phyloP scores from a whole-genome alignment of 352 stramenopile genomes.

The Aphanomyces stellatus region DNA sequence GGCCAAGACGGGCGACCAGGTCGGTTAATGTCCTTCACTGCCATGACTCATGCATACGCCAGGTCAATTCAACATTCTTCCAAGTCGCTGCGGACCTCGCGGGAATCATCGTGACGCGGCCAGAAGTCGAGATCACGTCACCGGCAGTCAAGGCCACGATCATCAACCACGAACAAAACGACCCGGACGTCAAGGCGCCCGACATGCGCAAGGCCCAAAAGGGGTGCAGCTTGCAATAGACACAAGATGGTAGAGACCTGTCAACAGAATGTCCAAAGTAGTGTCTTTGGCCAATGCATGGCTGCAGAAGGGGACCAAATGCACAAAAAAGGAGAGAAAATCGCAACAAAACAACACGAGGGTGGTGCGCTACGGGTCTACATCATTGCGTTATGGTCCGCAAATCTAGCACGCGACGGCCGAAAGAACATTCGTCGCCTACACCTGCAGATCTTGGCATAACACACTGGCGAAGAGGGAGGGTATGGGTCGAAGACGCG shows the following conservation, averaged over 20 bases:
- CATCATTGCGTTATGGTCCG: slow-evolving; percentile 16
- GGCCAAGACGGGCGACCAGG: slow-evolving; percentile 89
- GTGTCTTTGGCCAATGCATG: too few relatives aligned
- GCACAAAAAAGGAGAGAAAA: slow-evolving; percentile 8
- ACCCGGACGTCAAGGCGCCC: slow-evolving; percentile 77
- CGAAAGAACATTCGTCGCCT: neutral
- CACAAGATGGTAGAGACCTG: slow-evolving; percentile 3
- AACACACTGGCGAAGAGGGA: neutral
- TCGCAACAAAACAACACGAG: slow-evolving; percentile 15
- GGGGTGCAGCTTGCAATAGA: slow-evolving; percentile 52
- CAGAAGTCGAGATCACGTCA: slow-evolving; percentile 76
- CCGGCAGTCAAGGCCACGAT: slow-evolving; percentile 88
- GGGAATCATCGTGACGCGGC: slow-evolving; percentile 70
- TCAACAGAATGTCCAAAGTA: too few relatives aligned
- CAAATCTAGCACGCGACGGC: neutral
- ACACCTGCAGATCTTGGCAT: neutral
- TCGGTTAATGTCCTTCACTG: too few relatives aligned
- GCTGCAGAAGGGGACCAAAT: neutral
- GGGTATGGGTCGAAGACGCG: neutral
- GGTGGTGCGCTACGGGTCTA: slow-evolving; percentile 4
- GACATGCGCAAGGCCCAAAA: slow-evolving; percentile 43
- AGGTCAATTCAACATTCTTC: slow-evolving; percentile 81
- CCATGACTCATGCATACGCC: neutral
- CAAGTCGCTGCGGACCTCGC: slow-evolving; percentile 79
- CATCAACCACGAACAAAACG: slow-evolving; percentile 88